Conservation (phyloP, 1,284 basidiomycete genomes). For the Athelia sp. region DNA sequence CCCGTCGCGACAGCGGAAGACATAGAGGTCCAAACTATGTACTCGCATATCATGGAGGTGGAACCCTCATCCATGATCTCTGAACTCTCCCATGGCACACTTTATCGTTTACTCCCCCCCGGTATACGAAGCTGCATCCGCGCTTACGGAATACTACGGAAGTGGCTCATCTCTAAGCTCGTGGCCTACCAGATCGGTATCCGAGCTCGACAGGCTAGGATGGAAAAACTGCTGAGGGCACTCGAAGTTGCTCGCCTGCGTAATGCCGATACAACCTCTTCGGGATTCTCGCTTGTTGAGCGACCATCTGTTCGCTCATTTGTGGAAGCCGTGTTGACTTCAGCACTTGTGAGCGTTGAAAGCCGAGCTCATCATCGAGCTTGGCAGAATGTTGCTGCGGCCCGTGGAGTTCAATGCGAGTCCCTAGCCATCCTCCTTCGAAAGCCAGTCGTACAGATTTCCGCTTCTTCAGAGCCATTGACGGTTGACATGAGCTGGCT, state of each 20-base stretch:
- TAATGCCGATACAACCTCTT: conserved; percentile 36
- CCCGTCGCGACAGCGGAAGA: conserved; percentile 45
- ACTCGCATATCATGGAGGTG: conserved; percentile 63
- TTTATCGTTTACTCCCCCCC: conserved; percentile 71
- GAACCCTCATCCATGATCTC: conserved; percentile 66
- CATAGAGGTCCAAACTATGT: conserved; percentile 71
- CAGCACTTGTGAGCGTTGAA: conserved; percentile 69
- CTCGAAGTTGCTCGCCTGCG: conserved; percentile 68
- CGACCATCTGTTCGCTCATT: conserved; percentile 69
- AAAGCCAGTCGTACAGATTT: conserved; percentile 38
- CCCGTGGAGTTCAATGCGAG: conserved; percentile 56
- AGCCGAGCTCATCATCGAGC: conserved; percentile 65
- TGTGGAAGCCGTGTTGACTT: conserved; percentile 66
- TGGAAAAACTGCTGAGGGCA: conserved; percentile 64
- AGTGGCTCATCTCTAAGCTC: conserved; percentile 70
- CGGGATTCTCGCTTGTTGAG: conserved; percentile 29
- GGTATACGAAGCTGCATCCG: conserved; percentile 68
- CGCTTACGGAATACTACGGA: conserved; percentile 67
- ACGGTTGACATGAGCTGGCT: conserved; percentile 78
- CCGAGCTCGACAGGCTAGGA: conserved; percentile 57
- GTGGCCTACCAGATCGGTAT: conserved; percentile 57
- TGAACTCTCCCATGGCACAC: conserved; percentile 59
- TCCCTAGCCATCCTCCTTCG: conserved; percentile 52
- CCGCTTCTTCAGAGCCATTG: conserved; percentile 44
- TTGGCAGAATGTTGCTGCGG: conserved; percentile 65